These are phyloP conservation scores for Ogataea hybrid DNA, from an alignment of 1,139 yeast genomes.

Conservation along the genomic window DNA sequence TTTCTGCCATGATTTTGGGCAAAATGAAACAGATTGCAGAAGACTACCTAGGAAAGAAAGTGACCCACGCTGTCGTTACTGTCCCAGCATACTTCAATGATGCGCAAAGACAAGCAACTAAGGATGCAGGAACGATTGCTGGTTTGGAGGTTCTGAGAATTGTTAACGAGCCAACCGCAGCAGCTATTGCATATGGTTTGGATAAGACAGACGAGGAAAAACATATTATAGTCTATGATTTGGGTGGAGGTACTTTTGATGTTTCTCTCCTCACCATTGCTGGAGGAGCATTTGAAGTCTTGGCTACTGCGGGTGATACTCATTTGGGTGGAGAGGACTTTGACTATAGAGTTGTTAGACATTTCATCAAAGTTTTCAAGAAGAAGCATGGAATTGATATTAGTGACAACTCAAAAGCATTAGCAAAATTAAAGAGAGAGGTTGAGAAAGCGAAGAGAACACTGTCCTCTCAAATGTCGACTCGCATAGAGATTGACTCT, in stretches of 20 bases:
- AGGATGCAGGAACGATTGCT: conserved; percentile 96
- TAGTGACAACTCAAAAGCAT: conserved; percentile 69
- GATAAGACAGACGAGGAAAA: conserved; percentile 85
- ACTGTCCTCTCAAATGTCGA: conserved; percentile 83
- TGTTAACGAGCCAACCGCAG: conserved; percentile 98
- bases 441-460: conserved; percentile 97
- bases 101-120: conserved; percentile 98
- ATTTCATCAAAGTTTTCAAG: conserved; percentile 81
- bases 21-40: conserved; percentile 95
- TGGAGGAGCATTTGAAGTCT: conserved; percentile 92
- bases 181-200: conserved; percentile 96
- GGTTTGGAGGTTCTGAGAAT: conserved; percentile 93
- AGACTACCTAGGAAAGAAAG: conserved; percentile 84
- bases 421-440: conserved; percentile 90
- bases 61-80: conserved; percentile 92
- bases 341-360: conserved; percentile 84
- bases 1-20: conserved; percentile 86
- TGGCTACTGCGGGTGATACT: conserved; percentile 95
- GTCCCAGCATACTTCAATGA: conserved; percentile 98
- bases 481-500: conserved; percentile 92
- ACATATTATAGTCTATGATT: conserved; percentile 88
- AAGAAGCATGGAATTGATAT: conserved; percentile 84
- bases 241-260: conserved; percentile 97
- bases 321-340: conserved; percentile 98
- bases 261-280: conserved; percentile 85